Conservation (phyloP, 2,329 filamentous ascomycete species). For the Escovopsis sp. region DNA sequence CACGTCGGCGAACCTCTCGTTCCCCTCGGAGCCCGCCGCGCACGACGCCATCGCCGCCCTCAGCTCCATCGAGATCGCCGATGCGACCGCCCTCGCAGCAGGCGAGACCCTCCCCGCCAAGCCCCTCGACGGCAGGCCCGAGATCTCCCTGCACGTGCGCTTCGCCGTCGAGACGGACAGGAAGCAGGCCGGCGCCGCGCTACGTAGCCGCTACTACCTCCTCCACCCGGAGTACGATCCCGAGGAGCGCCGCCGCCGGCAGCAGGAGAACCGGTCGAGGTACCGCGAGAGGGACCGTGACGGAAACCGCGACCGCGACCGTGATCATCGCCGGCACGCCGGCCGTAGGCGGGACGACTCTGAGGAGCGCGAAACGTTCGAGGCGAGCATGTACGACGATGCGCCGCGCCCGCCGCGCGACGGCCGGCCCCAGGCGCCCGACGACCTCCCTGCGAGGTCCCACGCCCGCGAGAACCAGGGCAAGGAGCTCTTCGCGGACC, state of each 20-base stretch:
- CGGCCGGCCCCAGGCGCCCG: conserved; percentile 12
- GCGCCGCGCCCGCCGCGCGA: conserved; percentile 16
- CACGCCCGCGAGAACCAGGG: conserved; percentile 27
- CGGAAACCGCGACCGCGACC: conserved; percentile 26
- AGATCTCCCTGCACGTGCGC: conserved; percentile 56
- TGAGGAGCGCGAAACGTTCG: conserved; percentile 44
- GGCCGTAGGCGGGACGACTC: conserved; percentile 26
- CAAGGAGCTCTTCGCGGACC: conserved; percentile 50
- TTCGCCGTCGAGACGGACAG: conserved; percentile 61
- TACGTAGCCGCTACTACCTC: conserved; percentile 81
- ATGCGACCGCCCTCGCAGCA: conserved; percentile 39
- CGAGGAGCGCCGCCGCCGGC: conserved; percentile 50
- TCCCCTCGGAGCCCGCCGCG: conserved; percentile 39
- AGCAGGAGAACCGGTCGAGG: conserved; percentile 41
- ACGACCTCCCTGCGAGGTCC: conserved; percentile 15
- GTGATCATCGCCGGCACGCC: conserved; percentile 13
- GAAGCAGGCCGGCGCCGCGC: conserved; percentile 65
- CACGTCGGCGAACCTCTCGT: conserved; percentile 74
- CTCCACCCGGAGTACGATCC: conserved; percentile 82
- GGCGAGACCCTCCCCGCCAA: conserved; percentile 58
- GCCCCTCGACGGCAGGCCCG: conserved; percentile 49
- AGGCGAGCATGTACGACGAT: conserved; percentile 75
- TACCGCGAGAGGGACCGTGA: conserved; percentile 45
- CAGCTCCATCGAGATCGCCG: conserved; percentile 34
- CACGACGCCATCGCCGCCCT: conserved; percentile 41